Percentiles rank a stretch among this genome's conserved stretches.
These are phyloP conservation scores for Penicillium brevicompactum DNA, from an alignment of 2,329 filamentous ascomycete genomes.

Conservation along the genomic window DNA sequence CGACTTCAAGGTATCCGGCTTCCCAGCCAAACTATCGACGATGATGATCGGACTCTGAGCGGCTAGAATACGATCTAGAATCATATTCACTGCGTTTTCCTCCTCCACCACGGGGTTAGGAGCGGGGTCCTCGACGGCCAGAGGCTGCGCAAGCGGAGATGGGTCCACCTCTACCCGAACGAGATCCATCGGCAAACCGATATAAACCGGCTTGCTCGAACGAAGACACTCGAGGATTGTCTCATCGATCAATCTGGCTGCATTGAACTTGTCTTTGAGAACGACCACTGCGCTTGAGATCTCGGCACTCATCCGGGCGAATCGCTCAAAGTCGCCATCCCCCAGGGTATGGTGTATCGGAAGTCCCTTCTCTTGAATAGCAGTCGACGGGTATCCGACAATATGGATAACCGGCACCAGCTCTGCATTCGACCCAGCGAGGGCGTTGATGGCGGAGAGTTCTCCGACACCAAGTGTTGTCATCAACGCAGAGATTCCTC, in stretches of 20 bases:
- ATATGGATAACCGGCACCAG: slow-evolving; percentile 66
- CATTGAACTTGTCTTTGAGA: slow-evolving; percentile 67
- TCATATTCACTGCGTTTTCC: slow-evolving; percentile 68
- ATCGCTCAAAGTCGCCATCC: slow-evolving; percentile 76
- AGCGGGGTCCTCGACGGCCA: slow-evolving; percentile 59
- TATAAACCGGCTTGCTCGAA: slow-evolving; percentile 73
- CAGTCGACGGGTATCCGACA: slow-evolving; percentile 52
- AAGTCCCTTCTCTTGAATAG: slow-evolving; percentile 41
- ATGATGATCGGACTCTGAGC: slow-evolving; percentile 74
- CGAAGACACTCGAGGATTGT: slow-evolving; percentile 70
- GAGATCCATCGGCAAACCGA: slow-evolving; percentile 78
- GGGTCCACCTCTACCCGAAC: slow-evolving; percentile 73
- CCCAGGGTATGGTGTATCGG: slow-evolving; percentile 66
- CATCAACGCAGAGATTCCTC: slow-evolving; percentile 66
- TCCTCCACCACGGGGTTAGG: slow-evolving; percentile 57
- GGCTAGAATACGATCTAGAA: slow-evolving; percentile 69
- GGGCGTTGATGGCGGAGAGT: slow-evolving; percentile 66
- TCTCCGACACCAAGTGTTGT: slow-evolving; percentile 72
- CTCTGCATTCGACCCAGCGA: slow-evolving; percentile 72
- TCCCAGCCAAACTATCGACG: slow-evolving; percentile 76
- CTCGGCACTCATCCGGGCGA: slow-evolving; percentile 70
- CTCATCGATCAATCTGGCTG: slow-evolving; percentile 74
- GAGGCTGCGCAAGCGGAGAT: slow-evolving; percentile 63
- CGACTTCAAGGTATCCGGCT: slow-evolving; percentile 70
- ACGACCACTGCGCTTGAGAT: slow-evolving; percentile 72